phyloP scores from a whole-genome alignment of 345 rosid species.

The Diplotaxis tenuifolia region DNA sequence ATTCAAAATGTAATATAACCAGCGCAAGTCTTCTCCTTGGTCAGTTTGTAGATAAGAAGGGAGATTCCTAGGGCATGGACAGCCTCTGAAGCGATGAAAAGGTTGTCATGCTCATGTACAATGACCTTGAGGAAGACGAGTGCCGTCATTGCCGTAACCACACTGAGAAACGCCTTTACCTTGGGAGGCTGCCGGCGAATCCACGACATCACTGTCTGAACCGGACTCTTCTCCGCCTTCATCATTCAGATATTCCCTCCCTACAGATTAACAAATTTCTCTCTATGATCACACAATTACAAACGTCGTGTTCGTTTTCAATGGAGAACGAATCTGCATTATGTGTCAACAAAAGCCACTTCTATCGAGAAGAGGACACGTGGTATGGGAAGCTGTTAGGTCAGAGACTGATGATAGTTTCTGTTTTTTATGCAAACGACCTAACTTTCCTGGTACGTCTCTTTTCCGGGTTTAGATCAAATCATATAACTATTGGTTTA shows the following conservation, averaged over 20 bases:
- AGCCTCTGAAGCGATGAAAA: constrained; percentile 83
- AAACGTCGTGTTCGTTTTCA: constrained; percentile 39
- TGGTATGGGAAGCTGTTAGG: constrained; percentile 30
- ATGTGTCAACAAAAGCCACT: constrained; percentile 24
- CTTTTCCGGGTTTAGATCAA: not conserved
- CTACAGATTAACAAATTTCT: not conserved
- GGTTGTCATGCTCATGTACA: constrained; percentile 85
- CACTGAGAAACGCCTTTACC: constrained; percentile 61
- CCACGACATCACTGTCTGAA: constrained; percentile 62
- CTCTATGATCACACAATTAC: constrained; percentile 8
- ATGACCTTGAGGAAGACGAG: constrained; percentile 66
- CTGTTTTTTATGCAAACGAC: not conserved
- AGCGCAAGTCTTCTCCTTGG: constrained; percentile 85
- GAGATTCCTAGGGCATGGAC: constrained; percentile 78
- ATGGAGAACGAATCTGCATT: not conserved
- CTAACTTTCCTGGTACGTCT: not conserved
- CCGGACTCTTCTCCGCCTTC: constrained; percentile 58
- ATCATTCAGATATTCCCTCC: constrained; percentile 6
- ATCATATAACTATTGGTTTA: not conserved
- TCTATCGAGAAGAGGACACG: constrained; percentile 30
- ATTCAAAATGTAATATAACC: constrained; percentile 18
- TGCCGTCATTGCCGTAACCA: constrained; percentile 53
- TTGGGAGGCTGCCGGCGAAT: constrained; percentile 79
- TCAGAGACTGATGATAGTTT: constrained; percentile 25
- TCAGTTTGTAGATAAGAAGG: constrained; percentile 84